Evolutionary conservation across 306 rosid genomes (phyloP), one percentile per base, ranked within the genome.

Genomic region (Pterocarpus macrocarpus): DNA sequence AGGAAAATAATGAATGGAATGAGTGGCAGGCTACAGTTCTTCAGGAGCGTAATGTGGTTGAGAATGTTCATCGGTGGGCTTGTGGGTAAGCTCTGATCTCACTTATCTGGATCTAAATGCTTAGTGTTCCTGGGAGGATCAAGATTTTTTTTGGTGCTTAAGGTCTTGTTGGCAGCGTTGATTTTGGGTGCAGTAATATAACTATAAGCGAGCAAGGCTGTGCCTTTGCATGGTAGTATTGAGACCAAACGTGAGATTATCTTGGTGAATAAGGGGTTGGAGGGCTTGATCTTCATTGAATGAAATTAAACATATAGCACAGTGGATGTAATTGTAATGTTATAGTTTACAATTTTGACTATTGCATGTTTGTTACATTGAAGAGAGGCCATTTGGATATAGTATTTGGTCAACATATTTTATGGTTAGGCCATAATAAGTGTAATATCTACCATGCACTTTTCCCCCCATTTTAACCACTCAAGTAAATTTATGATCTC

Each of bases 41-140:
- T 80, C 97, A 92, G 83, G 97, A 90, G 71, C 99, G 99, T 71
- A 93, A 93, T 77, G 85, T 85, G 57, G 94, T 96, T 90, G 98
- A 93, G 84, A 96, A 94, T 78, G 98, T 96, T 50, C 90, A 88
- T 77, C 86, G 91, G 66, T 96, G 99, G 99, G 94, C 91, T 83
- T 96, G 99, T 30, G 99, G 99, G 99, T 96, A 88, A 85, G 94
- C 81, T 74, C 45, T 75, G 44, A 64, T 50, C 72, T 70, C 69
- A 63, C 58, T 45, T 71, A 71, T 53, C 62, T 77, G 22, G 78
- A 30, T 71, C 73, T 43, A 32, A 63, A 71, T 71, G 76, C 81
- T 43, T 73, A 33, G 36, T 39, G 4, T 57, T 39, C 61, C 55
- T 35, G 62, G 69, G 77, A 45, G 73, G 62, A 30, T 53, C 64